phyloP scores from a whole-genome alignment of 495 filamentous ascomycete species.

The Aspergillus egyptiacus region DNA sequence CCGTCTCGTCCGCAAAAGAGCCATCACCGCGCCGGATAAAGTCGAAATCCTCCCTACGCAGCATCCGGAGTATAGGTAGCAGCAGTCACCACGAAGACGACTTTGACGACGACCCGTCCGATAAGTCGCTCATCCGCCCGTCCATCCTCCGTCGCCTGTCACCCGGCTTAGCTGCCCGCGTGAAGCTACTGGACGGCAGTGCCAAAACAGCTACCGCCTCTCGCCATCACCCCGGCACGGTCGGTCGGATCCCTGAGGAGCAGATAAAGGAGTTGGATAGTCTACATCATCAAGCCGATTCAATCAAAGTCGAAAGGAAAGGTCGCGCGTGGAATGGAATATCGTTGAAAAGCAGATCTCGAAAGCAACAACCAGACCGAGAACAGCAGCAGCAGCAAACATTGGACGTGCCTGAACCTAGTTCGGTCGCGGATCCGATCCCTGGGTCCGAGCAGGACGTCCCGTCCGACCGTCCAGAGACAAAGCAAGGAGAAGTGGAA shows the following conservation, averaged over 20 bases:
- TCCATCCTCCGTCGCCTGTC: slow-evolving; percentile 47
- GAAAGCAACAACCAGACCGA: slow-evolving; percentile 14
- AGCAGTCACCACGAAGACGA: slow-evolving; percentile 34
- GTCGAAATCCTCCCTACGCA: slow-evolving; percentile 41
- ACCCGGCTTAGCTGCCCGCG: slow-evolving; percentile 69
- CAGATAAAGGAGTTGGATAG: slow-evolving; percentile 63
- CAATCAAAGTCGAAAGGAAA: slow-evolving; percentile 50
- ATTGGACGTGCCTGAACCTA: slow-evolving; percentile 14
- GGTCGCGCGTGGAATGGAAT: slow-evolving; percentile 59
- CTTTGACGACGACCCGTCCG: slow-evolving; percentile 19
- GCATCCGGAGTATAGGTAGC: slow-evolving; percentile 37
- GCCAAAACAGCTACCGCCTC: slow-evolving; percentile 38
- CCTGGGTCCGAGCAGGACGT: slow-evolving; percentile 6
- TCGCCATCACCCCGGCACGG: slow-evolving; percentile 38
- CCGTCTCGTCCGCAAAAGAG: slow-evolving; percentile 29
- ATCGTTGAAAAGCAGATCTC: slow-evolving; percentile 10
- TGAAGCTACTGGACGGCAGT: slow-evolving; percentile 63
- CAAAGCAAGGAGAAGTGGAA: slow-evolving; percentile 8
- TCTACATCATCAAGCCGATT: slow-evolving; percentile 53
- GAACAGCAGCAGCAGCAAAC: slow-evolving; percentile 14
- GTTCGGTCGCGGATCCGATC: not conserved
- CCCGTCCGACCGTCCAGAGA: not conserved
- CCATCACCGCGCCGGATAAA: slow-evolving; percentile 32
- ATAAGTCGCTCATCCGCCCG: slow-evolving; percentile 28
- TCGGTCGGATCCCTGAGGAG: slow-evolving; percentile 70